Evolutionary conservation across 2,329 filamentous ascomycete genomes (phyloP), one percentile per base, ranked within the genome.

Genomic region (Pseudogymnoascus sp.): DNA sequence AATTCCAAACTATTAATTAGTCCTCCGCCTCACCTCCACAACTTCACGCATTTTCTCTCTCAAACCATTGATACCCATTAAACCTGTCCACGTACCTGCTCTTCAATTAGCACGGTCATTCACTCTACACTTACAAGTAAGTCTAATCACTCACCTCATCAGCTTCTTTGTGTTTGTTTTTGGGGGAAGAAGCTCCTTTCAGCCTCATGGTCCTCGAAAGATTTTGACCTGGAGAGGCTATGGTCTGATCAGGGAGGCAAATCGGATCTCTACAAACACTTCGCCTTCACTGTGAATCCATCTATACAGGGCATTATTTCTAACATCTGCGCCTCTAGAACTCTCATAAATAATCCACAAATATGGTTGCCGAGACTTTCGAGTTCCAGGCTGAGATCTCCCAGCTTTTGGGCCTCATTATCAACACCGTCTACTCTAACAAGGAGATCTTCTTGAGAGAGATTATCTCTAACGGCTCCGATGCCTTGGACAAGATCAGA

Each of bases 311-410:
- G 5, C 29, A 57, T 36, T 29, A 36, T 57, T 57, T 57, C 51
- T 57, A 57, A 57, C 51, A 21, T 21, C 51, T 57, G 51, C 16
- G n/a, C 16, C 14, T 57, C n/a, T 12, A 57, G 51, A 57, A 34
- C 70, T 40, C 40, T 59, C 59, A 39, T 61, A 61, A n/a, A 39
- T 40, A 40, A 39, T 61, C 77, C 79, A 75, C 76, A 80, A 90
- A 78, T 78, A 96, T 96, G 91, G 81, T 91, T 80, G 73, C 71
- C 71, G 93, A 97, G 85, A 97, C 93, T 73, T 99, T 99, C 83
- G 93, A 97, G 89, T 99, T 97, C 85, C 95, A 99, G 89, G 95
- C 95, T 89, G 95, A 99, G 90, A 99, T 99, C 78, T 97, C 93
- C 90, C 95, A 99, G 91, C 91, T 99, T 71, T 90, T 99, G 77